phyloP scores from a whole-genome alignment of 352 stramenopile genomes.

The Phytophthora ohioensis region DNA sequence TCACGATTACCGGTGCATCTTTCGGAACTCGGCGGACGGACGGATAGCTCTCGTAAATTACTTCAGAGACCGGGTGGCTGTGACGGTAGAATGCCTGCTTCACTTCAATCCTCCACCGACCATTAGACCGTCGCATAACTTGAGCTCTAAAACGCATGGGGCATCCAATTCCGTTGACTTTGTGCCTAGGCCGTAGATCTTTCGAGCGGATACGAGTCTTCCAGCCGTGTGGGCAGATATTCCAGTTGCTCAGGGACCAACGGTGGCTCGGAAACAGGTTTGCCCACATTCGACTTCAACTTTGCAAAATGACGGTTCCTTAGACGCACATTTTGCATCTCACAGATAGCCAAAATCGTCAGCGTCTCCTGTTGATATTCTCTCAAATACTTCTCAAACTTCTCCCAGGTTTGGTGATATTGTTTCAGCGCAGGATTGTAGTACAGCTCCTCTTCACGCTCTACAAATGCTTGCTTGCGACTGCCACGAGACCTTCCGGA shows the following conservation, averaged over 20 bases:
- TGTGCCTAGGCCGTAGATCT: neutral
- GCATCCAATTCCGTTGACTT: neutral
- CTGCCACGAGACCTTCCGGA: too few species aligned
- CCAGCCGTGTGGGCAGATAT: constrained; percentile 25
- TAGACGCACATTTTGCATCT: constrained; percentile 3
- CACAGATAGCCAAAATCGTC: too few species aligned
- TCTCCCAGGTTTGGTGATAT: too few species aligned
- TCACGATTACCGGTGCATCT: constrained; percentile 1
- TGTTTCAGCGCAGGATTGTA: too few species aligned
- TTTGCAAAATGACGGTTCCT: neutral
- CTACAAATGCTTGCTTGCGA: too few species aligned
- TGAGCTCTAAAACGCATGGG: constrained; percentile 5
- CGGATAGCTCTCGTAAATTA: neutral
- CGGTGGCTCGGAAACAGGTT: neutral
- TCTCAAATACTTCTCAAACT: too few species aligned
- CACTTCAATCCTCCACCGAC: constrained; percentile 3
- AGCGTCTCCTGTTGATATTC: too few species aligned
- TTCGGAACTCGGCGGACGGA: neutral
- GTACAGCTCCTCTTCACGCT: too few species aligned
- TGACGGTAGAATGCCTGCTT: constrained; percentile 10
- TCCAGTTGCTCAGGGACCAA: constrained; percentile 7
- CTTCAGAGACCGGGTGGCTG: neutral
- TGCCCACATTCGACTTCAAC: constrained; percentile 2
- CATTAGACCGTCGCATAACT: neutral
- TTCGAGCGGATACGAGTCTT: neutral